A percentile compares a stretch with the other conserved stretches of the same genome.
phyloP scores from a whole-genome alignment of 768 basidiomycete species.

The Heimioporus sp. region DNA sequence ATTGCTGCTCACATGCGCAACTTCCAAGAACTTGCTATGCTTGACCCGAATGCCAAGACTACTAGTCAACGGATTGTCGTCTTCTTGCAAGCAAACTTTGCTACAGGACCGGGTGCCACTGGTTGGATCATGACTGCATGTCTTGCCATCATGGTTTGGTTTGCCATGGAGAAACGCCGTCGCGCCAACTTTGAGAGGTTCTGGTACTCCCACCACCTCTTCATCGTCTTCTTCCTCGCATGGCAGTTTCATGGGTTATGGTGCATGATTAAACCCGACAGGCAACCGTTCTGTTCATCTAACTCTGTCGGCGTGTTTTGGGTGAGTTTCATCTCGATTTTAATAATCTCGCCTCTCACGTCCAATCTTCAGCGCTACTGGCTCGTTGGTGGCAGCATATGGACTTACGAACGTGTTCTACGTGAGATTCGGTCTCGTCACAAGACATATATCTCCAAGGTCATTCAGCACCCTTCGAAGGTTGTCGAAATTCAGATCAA shows the following conservation, averaged over 20 bases:
- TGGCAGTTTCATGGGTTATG: constrained; percentile 98
- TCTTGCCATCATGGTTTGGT: constrained; percentile 81
- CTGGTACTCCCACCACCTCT: constrained; percentile 88
- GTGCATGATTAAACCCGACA: constrained; percentile 93
- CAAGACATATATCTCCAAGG: constrained; percentile 89
- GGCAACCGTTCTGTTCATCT: constrained; percentile 82
- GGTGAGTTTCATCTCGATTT: constrained; percentile 46
- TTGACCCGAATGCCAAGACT: constrained; percentile 51
- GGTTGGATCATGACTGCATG: constrained; percentile 85
- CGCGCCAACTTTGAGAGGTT: constrained; percentile 82
- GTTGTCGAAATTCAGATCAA: constrained; percentile 97
- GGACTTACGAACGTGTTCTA: constrained; percentile 84
- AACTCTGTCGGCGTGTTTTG: constrained; percentile 92
- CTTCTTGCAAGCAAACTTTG: constrained; percentile 80
- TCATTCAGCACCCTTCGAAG: constrained; percentile 92
- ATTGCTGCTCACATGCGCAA: constrained; percentile 85
- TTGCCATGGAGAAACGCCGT: constrained; percentile 77
- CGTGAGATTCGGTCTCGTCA: constrained; percentile 92
- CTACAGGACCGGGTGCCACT: constrained; percentile 77
- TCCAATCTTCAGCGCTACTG: constrained; percentile 67
- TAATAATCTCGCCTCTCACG: constrained; percentile 3
- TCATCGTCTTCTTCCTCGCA: constrained; percentile 87
- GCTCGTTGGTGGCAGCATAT: constrained; percentile 83
- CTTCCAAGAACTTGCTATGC: constrained; percentile 63
- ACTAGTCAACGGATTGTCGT: constrained; percentile 55